Evolutionary conservation across 768 basidiomycete species (phyloP).

Genomic region (Hericium erinaceus): DNA sequence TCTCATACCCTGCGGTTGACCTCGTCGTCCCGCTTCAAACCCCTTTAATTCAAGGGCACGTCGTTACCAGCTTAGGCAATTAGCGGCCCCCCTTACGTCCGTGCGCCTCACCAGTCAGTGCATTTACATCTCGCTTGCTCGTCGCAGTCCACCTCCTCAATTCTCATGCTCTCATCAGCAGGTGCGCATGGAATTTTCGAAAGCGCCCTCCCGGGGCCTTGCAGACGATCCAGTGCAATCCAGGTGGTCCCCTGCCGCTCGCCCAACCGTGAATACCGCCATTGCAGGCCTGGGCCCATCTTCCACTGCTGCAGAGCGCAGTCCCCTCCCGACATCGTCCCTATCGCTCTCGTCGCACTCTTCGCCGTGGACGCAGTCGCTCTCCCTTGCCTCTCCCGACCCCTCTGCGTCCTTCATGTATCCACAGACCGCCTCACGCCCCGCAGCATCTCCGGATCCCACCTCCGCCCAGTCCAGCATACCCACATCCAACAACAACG

Average conservation of each 20-base stretch:
- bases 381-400: conserved; percentile 17
- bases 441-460: conserved; percentile 9
- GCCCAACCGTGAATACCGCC: conserved; percentile 11
- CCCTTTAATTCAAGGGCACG: neutral
- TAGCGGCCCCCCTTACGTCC: neutral
- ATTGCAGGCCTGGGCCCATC: conserved; percentile 1
- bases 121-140: neutral
- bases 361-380: conserved; percentile 24
- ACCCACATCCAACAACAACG: conserved; percentile 22
- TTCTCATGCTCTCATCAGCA: neutral
- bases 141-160: neutral
- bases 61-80: neutral
- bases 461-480: conserved; percentile 16
- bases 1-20: neutral
- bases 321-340: conserved; percentile 5
- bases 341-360: conserved; percentile 16
- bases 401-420: conserved; percentile 9
- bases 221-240: conserved; percentile 7
- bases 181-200: conserved; percentile 11
- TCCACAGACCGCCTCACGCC: conserved; percentile 1
- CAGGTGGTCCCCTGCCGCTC: conserved; percentile 27
- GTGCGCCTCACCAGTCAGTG: neutral
- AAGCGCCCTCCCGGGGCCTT: neutral
- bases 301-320: conserved; percentile 3
- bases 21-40: neutral